Percentiles rank a stretch among this genome's conserved stretches.
Evolutionary conservation across 345 rosid species (phyloP).

Genomic region (Mercurialis annua): DNA sequence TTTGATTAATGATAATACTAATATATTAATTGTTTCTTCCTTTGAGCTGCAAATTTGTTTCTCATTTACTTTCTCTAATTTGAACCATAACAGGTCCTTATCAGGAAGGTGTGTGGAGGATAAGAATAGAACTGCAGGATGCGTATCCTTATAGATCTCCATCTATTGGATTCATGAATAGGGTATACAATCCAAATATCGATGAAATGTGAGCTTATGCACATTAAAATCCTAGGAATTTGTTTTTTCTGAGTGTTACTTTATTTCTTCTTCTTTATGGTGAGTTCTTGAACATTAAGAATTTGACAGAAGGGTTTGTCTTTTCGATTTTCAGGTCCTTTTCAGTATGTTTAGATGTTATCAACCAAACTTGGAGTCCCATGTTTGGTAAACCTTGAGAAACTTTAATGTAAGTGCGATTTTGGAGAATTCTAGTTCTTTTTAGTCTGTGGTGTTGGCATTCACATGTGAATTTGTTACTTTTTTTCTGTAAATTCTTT

Average conservation of each 20-base stretch:
- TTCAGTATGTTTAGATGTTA: conserved; percentile 94
- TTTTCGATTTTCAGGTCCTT: conserved; percentile 70
- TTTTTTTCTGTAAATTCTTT: conserved; percentile 13
- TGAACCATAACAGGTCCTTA: conserved; percentile 68
- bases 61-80: too few relatives aligned
- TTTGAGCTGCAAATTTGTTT: conserved; percentile 23
- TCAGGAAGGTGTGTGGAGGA: conserved; percentile 91
- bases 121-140: conserved; percentile 95
- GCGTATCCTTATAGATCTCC: conserved; percentile 99
- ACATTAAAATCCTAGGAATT: conserved; percentile 10
- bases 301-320: not conserved
- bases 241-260: conserved; percentile 5
- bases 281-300: not conserved
- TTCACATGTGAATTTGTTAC: conserved; percentile 8
- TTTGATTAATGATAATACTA: not conserved
- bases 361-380: conserved; percentile 98
- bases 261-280: too few relatives aligned
- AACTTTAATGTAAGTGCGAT: not conserved
- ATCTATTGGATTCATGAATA: conserved; percentile 87
- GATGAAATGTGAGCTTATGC: conserved; percentile 82
- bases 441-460: not conserved
- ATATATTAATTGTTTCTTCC: conserved; percentile 5
- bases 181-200: conserved; percentile 95
- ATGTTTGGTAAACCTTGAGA: conserved; percentile 77
- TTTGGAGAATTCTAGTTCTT: not conserved